A percentile compares a stretch with the other conserved stretches of the same genome.
phyloP scores from a whole-genome alignment of 1,284 basidiomycete genomes.

The Gomphus sp. region DNA sequence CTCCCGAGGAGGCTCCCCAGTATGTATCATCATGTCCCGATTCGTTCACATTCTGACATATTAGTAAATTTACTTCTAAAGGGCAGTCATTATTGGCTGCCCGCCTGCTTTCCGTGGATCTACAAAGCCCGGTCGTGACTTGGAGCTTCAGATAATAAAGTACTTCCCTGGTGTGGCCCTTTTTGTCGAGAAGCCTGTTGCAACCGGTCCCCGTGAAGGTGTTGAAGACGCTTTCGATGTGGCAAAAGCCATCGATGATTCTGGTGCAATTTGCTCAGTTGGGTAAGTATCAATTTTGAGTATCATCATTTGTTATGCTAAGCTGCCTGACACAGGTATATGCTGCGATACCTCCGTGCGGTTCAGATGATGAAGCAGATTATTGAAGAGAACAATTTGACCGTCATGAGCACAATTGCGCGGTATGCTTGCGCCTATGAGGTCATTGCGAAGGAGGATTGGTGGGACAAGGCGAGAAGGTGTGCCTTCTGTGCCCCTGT shows the following conservation, averaged over 20 bases:
- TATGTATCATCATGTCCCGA: slow-evolving; percentile 27
- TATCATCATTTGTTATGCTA: not conserved
- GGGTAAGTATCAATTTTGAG: slow-evolving; percentile 44
- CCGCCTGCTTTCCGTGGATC: slow-evolving; percentile 92
- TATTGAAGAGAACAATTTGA: slow-evolving; percentile 88
- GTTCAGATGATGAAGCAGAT: slow-evolving; percentile 98
- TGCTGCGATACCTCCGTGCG: slow-evolving; percentile 89
- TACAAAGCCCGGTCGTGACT: slow-evolving; percentile 68
- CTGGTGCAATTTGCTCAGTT: slow-evolving; percentile 78
- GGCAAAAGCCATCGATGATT: slow-evolving; percentile 57
- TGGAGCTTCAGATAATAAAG: slow-evolving; percentile 87
- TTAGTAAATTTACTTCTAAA: slow-evolving; percentile 11
- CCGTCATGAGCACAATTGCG: slow-evolving; percentile 96
- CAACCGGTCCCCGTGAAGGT: slow-evolving; percentile 70
- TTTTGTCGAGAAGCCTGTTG: slow-evolving; percentile 93
- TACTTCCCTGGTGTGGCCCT: slow-evolving; percentile 86
- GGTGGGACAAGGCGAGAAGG: slow-evolving; percentile 97
- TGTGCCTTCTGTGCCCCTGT: slow-evolving; percentile 19
- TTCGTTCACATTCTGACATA: not conserved
- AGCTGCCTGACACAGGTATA: slow-evolving; percentile 44
- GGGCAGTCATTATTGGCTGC: slow-evolving; percentile 83
- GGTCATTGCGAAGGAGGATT: slow-evolving; percentile 82
- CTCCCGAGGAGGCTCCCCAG: slow-evolving; percentile 33
- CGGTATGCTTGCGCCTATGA: slow-evolving; percentile 94
- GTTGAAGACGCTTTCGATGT: slow-evolving; percentile 61